Percentiles rank a stretch among this genome's conserved stretches.
These are phyloP conservation scores for Andrographis paniculata DNA, from an alignment of 305 asterid species.

Conservation along the genomic window DNA sequence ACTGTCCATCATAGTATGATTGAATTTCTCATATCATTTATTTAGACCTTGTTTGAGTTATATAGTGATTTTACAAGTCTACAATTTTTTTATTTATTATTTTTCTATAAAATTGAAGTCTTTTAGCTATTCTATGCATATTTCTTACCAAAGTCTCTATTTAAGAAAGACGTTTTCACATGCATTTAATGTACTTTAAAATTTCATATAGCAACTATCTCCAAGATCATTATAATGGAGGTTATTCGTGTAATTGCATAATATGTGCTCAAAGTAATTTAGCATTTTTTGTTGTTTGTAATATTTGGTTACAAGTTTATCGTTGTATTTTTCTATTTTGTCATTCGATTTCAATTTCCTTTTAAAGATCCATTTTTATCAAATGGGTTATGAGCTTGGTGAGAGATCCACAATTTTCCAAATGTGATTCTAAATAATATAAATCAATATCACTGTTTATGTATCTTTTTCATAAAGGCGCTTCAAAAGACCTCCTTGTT, in stretches of 20 bases:
- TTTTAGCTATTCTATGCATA: constrained; percentile 1
- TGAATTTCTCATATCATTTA: too few species aligned
- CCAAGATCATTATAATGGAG: not conserved
- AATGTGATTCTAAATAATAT: not conserved
- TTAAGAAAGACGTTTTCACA: constrained; percentile 2
- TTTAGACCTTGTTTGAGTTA: not conserved
- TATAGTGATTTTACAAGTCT: not conserved
- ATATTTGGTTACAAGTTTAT: not conserved
- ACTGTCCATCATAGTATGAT: not conserved
- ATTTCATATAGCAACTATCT: not conserved
- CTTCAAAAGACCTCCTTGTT: not conserved
- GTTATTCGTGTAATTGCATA: not conserved
- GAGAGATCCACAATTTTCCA: not conserved
- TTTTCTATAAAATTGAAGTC: not conserved
- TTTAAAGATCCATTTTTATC: not conserved
- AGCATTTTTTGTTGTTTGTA: not conserved
- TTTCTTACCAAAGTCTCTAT: constrained; percentile 7
- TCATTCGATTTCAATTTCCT: constrained; percentile 2
- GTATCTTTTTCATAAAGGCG: not conserved
- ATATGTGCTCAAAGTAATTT: not conserved
- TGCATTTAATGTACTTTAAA: not conserved
- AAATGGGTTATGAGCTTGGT: not conserved
- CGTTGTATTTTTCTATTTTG: not conserved
- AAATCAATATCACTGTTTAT: not conserved
- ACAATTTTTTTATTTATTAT: not conserved